Conservation (phyloP, 345 rosid species). For the Raphanus sativus region DNA sequence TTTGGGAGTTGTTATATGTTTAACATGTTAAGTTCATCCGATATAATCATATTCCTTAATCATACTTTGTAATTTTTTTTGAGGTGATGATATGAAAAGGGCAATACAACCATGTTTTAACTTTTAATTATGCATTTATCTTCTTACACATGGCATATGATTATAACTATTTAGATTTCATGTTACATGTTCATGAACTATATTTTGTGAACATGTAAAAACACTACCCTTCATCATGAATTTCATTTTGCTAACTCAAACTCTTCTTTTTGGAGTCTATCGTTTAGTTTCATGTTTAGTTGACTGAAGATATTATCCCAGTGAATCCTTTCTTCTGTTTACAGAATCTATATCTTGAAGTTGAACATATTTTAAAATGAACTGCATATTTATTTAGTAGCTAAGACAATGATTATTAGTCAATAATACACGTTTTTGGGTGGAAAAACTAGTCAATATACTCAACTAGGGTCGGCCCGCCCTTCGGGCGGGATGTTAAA, state of each 20-base stretch:
- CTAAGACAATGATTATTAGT: neutral
- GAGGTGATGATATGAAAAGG: neutral
- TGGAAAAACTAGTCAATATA: neutral
- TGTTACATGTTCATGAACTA: neutral
- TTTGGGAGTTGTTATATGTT: neutral
- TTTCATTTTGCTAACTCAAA: neutral
- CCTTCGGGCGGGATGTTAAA: too few relatives aligned
- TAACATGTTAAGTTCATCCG: neutral
- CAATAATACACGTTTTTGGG: neutral
- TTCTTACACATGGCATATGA: constrained; percentile 10
- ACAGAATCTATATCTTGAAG: neutral
- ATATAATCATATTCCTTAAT: constrained; percentile 19
- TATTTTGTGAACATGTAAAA: neutral
- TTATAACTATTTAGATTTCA: neutral
- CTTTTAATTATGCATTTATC: neutral
- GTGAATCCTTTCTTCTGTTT: neutral
- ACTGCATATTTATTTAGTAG: neutral
- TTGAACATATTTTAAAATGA: neutral
- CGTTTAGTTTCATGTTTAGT: neutral
- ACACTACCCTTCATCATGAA: neutral
- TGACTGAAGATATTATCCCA: neutral
- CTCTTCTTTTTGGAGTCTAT: neutral
- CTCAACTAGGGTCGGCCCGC: too few relatives aligned
- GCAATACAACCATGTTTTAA: constrained; percentile 4
- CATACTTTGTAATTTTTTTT: neutral